Conservation (phyloP, 768 basidiomycete genomes). For the Suillus bovinus region DNA sequence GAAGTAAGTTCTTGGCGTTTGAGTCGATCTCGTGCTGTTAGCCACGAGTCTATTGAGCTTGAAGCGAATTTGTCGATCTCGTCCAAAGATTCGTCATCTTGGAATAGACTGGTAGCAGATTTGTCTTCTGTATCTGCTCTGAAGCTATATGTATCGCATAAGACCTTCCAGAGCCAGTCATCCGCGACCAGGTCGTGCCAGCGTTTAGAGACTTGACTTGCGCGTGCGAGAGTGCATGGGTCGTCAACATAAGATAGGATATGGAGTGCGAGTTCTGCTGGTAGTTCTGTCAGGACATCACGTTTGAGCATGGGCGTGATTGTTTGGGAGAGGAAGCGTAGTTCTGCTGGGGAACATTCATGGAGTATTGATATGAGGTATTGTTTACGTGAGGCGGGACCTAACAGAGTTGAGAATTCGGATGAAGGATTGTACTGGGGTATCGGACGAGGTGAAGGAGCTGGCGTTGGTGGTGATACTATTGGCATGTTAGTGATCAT, state of each 20-base stretch:
- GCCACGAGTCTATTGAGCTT: slow-evolving; percentile 42
- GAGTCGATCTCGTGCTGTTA: slow-evolving; percentile 32
- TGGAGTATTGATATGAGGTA: slow-evolving; percentile 51
- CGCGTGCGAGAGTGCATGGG: slow-evolving; percentile 66
- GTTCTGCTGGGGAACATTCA: slow-evolving; percentile 58
- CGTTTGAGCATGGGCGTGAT: slow-evolving; percentile 65
- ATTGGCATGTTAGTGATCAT: slow-evolving; percentile 34
- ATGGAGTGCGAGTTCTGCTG: slow-evolving; percentile 72
- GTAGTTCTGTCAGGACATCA: slow-evolving; percentile 58
- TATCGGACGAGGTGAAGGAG: slow-evolving; percentile 48
- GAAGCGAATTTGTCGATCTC: slow-evolving; percentile 36
- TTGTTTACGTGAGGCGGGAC: slow-evolving; percentile 46
- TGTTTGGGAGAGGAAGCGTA: slow-evolving; percentile 65
- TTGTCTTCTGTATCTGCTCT: slow-evolving; percentile 28
- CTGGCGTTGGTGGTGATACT: slow-evolving; percentile 60
- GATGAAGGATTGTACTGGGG: slow-evolving; percentile 24
- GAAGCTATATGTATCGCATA: slow-evolving; percentile 66
- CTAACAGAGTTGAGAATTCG: slow-evolving; percentile 33
- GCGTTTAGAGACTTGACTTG: slow-evolving; percentile 63
- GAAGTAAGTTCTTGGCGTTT: slow-evolving; percentile 29
- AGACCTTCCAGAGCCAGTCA: slow-evolving; percentile 76
- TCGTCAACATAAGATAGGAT: slow-evolving; percentile 79
- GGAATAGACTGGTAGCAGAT: slow-evolving; percentile 9
- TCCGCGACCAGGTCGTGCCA: slow-evolving; percentile 75
- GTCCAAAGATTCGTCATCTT: slow-evolving; percentile 33